phyloP scores from a whole-genome alignment of 2,329 filamentous ascomycete genomes.

The Elsinoe ampelina region DNA sequence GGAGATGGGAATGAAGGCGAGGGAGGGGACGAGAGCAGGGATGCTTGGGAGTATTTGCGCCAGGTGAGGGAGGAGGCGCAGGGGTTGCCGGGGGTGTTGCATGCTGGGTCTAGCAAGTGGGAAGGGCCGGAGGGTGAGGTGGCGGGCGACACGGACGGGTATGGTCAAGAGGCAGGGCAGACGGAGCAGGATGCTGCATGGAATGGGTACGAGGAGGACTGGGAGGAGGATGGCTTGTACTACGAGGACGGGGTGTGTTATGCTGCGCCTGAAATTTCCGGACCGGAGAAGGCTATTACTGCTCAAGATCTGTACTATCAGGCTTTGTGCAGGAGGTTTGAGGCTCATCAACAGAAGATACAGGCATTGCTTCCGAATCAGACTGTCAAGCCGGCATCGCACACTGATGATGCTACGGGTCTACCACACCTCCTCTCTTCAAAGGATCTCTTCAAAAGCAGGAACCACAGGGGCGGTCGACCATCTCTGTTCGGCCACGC shows the following conservation, averaged over 20 bases:
- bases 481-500: not conserved
- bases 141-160: not conserved
- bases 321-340: conserved; percentile 56
- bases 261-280: conserved; percentile 39
- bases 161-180: conserved; percentile 23
- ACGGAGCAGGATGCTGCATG: conserved; percentile 27
- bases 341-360: conserved; percentile 46
- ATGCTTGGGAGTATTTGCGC: conserved; percentile 60
- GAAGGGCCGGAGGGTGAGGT: not conserved
- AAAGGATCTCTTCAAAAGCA: not conserved
- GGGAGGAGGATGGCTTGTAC: conserved; percentile 52
- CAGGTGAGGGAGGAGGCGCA: conserved; percentile 55
- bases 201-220: conserved; percentile 34
- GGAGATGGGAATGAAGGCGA: conserved; percentile 22
- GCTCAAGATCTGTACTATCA: conserved; percentile 58
- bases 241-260: conserved; percentile 75
- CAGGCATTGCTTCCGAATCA: not conserved
- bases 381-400: not conserved
- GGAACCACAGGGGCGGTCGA: not conserved
- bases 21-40: conserved; percentile 40
- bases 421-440: not conserved
- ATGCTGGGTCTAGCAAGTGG: not conserved
- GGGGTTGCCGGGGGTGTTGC: conserved; percentile 4
- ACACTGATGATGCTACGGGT: not conserved
- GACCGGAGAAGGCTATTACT: conserved; percentile 26